Evolutionary conservation across 352 stramenopile species (phyloP).

Genomic region (Phytophthora syringae): DNA sequence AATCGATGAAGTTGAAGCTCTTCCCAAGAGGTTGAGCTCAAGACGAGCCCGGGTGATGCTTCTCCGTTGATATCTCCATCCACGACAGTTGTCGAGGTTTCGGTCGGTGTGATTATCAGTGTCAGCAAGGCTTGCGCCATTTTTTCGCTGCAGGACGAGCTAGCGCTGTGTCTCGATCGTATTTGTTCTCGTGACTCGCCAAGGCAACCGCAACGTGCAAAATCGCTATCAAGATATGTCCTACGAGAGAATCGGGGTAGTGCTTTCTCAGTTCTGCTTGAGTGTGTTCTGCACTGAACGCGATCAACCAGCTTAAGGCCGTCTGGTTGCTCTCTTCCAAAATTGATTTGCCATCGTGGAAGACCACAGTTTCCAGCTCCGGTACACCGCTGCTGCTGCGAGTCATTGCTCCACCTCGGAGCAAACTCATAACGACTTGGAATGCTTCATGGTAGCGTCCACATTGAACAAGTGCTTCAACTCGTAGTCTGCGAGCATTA

Average conservation of each 20-base stretch:
- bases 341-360: constrained; percentile 49
- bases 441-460: constrained; percentile 65
- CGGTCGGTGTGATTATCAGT: background rate
- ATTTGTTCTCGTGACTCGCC: constrained; percentile 36
- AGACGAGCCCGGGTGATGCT: background rate
- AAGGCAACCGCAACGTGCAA: constrained; percentile 41
- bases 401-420: constrained; percentile 30
- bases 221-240: constrained; percentile 40
- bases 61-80: background rate
- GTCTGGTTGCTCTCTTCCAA: constrained; percentile 42
- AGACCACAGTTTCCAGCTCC: constrained; percentile 12
- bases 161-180: constrained; percentile 29
- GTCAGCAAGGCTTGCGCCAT: constrained; percentile 36
- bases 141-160: constrained; percentile 35
- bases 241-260: constrained; percentile 29
- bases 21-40: constrained; percentile 30
- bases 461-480: constrained; percentile 57
- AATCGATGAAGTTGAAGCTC: constrained; percentile 33
- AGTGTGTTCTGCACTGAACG: constrained; percentile 28
- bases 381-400: constrained; percentile 11
- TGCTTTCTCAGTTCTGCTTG: constrained; percentile 26
- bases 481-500: constrained; percentile 58
- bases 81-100: background rate
- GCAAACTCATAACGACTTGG: constrained; percentile 33
- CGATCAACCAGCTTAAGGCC: constrained; percentile 43